Evolutionary conservation across 129 eudicot genomes (phyloP), one percentile per base, ranked within the genome.

Genomic region (Arctium minus): DNA sequence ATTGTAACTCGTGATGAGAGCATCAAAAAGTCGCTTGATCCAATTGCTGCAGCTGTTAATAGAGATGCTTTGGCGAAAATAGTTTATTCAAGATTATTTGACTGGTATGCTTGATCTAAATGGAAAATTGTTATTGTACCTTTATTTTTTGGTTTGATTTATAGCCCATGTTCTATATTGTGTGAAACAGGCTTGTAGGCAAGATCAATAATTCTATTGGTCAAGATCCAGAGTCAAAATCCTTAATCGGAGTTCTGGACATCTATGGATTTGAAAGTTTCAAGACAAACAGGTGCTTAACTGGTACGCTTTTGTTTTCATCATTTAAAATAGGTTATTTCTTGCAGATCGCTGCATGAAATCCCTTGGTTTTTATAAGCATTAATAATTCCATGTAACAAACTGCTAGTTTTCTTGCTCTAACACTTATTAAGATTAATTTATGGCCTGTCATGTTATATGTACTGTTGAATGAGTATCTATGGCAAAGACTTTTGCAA

Each of bases 201-300:
- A 88, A 89, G 94, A 96, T 96, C 75, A 96, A 96, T 77, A 83
- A 87, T 12, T 96, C 99, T 8, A 96, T 96, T 80, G 99, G 99
- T 68, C 99, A 96, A 92, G 99, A 96, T 88, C 89, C 95, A 2
- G 87, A 88, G 60, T 96, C 99, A 83, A 91, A 88, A 86, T 62
- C 30, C 81, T 86, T 93, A 39, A 96, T 96, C 76, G 99, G 99
- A 80, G 98, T 96, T 75, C 91, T 96, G 83, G 99, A 96, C 84
- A 96, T 96, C 73, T 96, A 96, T 89, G 99, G 99, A 76, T 96
- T 96, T 76, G 99, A 96, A 90, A 96, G 98, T 89, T 96, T 96
- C 96, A 93, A 96, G 91, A 90, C 90, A 89, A 96, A 96, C 98
- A 96, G 99, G 99, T 96, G 97, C 97, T 91, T 91, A 88, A 91